Base-by-base conservation (phyloP, 1,284 basidiomycete species). In the Cryptococcus sp. region DNA sequence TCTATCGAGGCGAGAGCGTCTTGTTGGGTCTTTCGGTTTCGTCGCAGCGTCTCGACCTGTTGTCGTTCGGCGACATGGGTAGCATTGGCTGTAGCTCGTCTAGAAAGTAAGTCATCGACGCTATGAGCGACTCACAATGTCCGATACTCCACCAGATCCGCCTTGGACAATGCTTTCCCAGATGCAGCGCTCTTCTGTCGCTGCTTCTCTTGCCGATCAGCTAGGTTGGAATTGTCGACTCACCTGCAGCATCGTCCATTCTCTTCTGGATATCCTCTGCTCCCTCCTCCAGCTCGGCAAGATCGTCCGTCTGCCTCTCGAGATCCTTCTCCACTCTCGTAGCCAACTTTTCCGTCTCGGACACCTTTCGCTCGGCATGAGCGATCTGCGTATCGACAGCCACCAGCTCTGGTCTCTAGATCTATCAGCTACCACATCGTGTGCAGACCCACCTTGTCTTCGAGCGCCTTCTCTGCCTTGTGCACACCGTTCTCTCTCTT, bases 11-110 rank as follows among this genome's bases (percentile, higher is more conserved):
- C 66, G 9, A 91, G 76, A 1, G 81, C 77, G 32, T 89, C 82
- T 5, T 77, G 71, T 2, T 82, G 69, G 1, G 82, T 84, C 69
- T 92, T 90, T 60, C 86, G 83, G 49, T 97, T 88, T 51, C 91
- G 82, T n/a, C 78, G 78, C 2, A 93, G 77, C 0, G 81, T 80
- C 56, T 93, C 89, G 4, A 95, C 79, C 21, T 83, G 78, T 66
- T 95, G 90, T 1, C 95, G 85, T 68, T 97, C 92, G 31, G 84
- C 80, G 0, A 92, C 83, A 0, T 87, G 91, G 36, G 85, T 79
- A 2, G 85, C 74, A 53, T 83, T 87, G 5, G 90, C 85, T n/a
- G 57, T 48, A 10, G 63, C 53, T 18, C 65, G 66, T 18, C 59
- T 61, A 37, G 12, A 21, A 28, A 12, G 16, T 5, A 31, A 47